Conservation (phyloP, 495 filamentous ascomycete species). For the Chaetomium tenue region DNA sequence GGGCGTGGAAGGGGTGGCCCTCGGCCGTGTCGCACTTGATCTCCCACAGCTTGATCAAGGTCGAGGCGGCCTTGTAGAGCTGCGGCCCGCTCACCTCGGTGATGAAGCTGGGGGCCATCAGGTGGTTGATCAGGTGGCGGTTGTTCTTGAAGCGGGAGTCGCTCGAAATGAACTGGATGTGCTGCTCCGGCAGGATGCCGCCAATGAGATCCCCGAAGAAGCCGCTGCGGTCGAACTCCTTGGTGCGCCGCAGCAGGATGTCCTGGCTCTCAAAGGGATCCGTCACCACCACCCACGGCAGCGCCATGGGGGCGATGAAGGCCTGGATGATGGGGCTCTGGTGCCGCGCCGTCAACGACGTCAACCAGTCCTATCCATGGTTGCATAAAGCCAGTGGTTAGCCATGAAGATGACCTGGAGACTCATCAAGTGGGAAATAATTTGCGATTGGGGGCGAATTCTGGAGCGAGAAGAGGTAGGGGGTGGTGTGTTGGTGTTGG, state of each 20-base stretch:
- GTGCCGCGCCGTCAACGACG: conserved; percentile 25
- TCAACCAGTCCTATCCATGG: conserved; percentile 31
- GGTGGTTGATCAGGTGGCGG: conserved; percentile 37
- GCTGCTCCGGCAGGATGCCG: conserved; percentile 34
- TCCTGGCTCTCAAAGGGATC: conserved; percentile 45
- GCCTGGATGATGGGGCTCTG: conserved; percentile 42
- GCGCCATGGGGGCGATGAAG: conserved; percentile 38
- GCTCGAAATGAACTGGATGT: conserved; percentile 30
- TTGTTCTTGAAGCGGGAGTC: conserved; percentile 38
- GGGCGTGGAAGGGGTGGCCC: conserved; percentile 38
- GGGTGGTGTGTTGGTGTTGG: too few species aligned
- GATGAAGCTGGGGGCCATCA: conserved; percentile 44
- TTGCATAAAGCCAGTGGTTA: neutral
- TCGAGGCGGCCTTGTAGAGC: conserved; percentile 30
- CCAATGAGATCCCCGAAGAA: conserved; percentile 31
- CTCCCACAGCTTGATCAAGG: conserved; percentile 40
- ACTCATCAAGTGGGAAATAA: too few species aligned
- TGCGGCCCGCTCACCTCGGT: conserved; percentile 36
- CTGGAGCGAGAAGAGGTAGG: too few species aligned
- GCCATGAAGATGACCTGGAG: too few species aligned
- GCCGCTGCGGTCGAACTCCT: conserved; percentile 43
- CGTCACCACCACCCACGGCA: conserved; percentile 42
- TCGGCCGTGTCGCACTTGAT: conserved; percentile 34
- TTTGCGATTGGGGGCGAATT: too few species aligned
- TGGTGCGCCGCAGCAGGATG: conserved; percentile 40